Conservation (phyloP, 495 filamentous ascomycete species). For the Astrothelium subdiscretum region DNA sequence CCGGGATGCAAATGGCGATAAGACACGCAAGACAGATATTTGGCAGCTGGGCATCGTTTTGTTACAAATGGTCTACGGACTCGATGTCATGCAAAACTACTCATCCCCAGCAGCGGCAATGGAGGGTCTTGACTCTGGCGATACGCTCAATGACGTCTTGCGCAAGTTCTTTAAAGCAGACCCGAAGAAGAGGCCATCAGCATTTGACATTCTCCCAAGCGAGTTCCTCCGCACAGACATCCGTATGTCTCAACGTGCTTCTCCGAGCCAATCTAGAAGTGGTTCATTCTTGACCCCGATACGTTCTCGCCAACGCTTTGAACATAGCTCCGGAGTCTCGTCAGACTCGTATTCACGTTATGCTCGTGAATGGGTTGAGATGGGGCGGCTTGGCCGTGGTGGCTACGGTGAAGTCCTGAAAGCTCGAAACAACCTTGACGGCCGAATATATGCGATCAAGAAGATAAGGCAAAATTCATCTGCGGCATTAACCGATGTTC, state of each 20-base stretch:
- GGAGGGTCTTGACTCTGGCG: conserved; percentile 52
- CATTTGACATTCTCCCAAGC: conserved; percentile 79
- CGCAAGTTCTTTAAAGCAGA: conserved; percentile 72
- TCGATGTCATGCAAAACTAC: conserved; percentile 62
- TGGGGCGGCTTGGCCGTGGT: conserved; percentile 78
- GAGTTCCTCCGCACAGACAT: conserved; percentile 70
- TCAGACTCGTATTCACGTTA: conserved; percentile 53
- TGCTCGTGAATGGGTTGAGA: conserved; percentile 76
- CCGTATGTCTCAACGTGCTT: background rate
- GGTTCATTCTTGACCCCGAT: background rate
- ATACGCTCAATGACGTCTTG: conserved; percentile 65
- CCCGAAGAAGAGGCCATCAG: conserved; percentile 70
- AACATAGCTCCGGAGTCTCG: background rate
- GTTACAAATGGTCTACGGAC: conserved; percentile 88
- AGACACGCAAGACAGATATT: conserved; percentile 75
- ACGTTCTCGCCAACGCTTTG: background rate
- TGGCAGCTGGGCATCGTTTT: conserved; percentile 89
- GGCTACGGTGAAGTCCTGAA: conserved; percentile 97
- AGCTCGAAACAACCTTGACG: conserved; percentile 86
- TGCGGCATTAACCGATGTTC: conserved; percentile 66
- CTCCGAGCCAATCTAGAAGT: background rate
- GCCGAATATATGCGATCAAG: conserved; percentile 88
- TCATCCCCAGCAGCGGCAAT: conserved; percentile 62
- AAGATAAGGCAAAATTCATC: conserved; percentile 81
- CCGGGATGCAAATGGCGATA: conserved; percentile 42